Base-by-base conservation (phyloP, 768 basidiomycete species). In the Hygrocybe coccinea region DNA sequence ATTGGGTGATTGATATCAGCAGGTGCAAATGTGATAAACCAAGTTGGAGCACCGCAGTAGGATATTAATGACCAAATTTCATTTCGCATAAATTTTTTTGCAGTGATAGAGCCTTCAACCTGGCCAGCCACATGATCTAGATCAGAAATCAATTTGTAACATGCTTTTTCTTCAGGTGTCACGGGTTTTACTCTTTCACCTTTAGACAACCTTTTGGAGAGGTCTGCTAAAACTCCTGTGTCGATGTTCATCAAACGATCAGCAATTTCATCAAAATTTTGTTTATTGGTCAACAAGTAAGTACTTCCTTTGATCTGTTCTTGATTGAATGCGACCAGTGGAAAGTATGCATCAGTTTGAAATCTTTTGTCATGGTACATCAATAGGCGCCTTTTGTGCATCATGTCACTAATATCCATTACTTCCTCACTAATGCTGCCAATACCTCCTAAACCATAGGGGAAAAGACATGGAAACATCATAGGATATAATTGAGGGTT, bases 301-400 rank as follows among this genome's bases (percentile, higher is more conserved):
- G 65, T 59, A 2, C 66, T 61, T 1, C 52, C 55, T 43, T 68
- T 71, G 3, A 78, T 65, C 44, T 77, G 77, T 22, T 69, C 57
- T 46, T 78, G 73, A 49, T 70, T 76, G 50, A 76, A 77, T 0
- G 67, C 68, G 12, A 76, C 58, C n/a, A 77, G 67, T 0, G 72
- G 63, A 56, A 74, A 79, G 34, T 64, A 60, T 1, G 56, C 19
- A 55, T 79, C 74, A 0, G 33, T 52, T 50, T 78, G 74, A 64
- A 72, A 76, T 0, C 67, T 52, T 19, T 73, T 72, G 44, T 77
- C 75, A 56, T 71, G 65, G 56, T 74, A 77, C 65, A 71, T 61
- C 0, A 77, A 54, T 1, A 69, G 50, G 10, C 62, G 52, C 36
- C 57, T 39, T 21, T 68, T 69, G 25, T 70, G 68, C 5, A 19